Evolutionary conservation across 2,329 filamentous ascomycete species (phyloP).

Genomic region (Aschersonia sp.): DNA sequence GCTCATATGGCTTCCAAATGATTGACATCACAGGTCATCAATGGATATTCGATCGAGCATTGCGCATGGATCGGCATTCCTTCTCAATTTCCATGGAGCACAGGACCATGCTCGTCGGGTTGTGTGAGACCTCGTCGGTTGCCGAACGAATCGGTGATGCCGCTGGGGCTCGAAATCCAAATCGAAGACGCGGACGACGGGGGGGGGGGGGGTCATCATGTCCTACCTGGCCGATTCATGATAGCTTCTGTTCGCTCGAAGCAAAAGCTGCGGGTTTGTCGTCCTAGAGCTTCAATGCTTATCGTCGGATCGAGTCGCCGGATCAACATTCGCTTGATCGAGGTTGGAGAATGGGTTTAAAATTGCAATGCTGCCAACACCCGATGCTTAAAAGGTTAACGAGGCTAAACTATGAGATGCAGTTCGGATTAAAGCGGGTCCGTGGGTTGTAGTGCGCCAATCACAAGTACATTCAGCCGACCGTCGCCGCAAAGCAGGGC

Average conservation of each 20-base stretch:
- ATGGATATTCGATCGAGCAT: too few relatives aligned
- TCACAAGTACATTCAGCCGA: constrained; percentile 6
- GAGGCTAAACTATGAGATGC: constrained; percentile 11
- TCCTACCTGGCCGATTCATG: constrained; percentile 49
- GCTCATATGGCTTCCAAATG: background rate
- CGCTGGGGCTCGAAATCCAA: background rate
- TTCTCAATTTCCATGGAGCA: background rate
- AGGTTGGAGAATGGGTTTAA: background rate
- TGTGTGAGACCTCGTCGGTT: background rate
- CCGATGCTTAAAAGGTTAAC: constrained; percentile 7
- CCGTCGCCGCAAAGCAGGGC: constrained; percentile 9
- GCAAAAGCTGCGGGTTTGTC: background rate
- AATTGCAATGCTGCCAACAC: background rate
- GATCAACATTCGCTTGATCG: background rate
- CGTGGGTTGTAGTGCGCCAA: constrained; percentile 14
- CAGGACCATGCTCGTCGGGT: too few relatives aligned
- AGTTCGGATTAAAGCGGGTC: constrained; percentile 25
- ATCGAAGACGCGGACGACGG: constrained; percentile 8
- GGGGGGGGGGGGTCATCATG: constrained; percentile 12
- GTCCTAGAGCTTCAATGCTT: background rate
- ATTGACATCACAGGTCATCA: too few relatives aligned
- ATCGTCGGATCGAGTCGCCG: too few relatives aligned
- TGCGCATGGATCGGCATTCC: background rate
- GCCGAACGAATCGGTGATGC: background rate
- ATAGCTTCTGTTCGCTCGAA: constrained; percentile 12